phyloP scores from a whole-genome alignment of 352 stramenopile genomes.

The Globisporangium spinosum region DNA sequence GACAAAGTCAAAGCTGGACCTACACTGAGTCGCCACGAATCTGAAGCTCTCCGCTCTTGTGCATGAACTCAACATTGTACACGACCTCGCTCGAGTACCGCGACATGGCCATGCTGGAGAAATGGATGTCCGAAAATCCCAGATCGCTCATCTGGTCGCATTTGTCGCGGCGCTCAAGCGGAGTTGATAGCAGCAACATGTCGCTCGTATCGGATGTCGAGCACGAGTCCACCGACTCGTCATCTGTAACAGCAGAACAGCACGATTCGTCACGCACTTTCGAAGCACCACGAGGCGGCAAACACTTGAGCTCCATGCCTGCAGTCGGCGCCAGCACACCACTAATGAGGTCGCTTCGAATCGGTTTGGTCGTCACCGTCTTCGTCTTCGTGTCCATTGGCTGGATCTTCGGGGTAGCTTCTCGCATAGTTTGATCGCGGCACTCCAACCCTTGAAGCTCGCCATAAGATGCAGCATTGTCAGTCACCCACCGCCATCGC shows the following conservation, averaged over 20 bases:
- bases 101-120: slow-evolving; percentile 27
- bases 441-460: background rate
- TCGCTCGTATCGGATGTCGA: slow-evolving; percentile 15
- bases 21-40: slow-evolving; percentile 24
- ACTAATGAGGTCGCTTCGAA: background rate
- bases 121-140: slow-evolving; percentile 11
- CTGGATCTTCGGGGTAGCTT: background rate
- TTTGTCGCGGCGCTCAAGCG: background rate
- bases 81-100: slow-evolving; percentile 19
- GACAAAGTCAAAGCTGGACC: background rate
- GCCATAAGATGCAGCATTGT: background rate
- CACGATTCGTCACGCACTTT: slow-evolving; percentile 5
- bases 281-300: background rate
- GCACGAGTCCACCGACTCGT: slow-evolving; percentile 14
- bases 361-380: background rate
- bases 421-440: background rate
- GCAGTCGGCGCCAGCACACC: background rate
- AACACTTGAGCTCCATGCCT: slow-evolving; percentile 5
- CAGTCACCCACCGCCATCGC: background rate
- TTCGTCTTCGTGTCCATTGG: background rate
- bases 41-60: slow-evolving; percentile 24
- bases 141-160: background rate
- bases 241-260: slow-evolving; percentile 3
- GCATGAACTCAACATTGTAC: slow-evolving; percentile 19
- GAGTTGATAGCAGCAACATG: background rate